These are phyloP conservation scores for Spirogloea muscicola DNA, from an alignment of 139 green algal genomes.

Conservation along the genomic window DNA sequence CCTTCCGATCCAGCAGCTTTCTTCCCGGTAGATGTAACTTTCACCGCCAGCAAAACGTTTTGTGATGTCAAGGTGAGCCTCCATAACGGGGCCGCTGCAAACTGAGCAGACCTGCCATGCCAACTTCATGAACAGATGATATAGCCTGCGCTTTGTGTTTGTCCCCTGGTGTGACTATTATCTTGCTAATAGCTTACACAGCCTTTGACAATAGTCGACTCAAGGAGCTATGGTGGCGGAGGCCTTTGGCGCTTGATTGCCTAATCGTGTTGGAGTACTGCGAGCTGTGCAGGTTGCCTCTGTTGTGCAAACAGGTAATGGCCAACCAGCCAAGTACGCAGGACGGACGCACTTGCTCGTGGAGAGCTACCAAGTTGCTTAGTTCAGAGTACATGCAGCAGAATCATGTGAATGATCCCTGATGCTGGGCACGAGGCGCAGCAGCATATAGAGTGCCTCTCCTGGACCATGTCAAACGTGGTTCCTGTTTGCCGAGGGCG, in stretches of 20 bases:
- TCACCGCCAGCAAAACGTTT: conserved; percentile 68
- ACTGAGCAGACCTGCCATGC: neutral
- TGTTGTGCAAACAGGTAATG: neutral
- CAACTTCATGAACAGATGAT: neutral
- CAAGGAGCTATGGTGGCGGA: neutral
- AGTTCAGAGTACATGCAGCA: too few relatives aligned
- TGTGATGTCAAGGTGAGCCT: conserved; percentile 68
- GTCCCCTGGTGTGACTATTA: neutral
- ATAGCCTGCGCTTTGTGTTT: neutral
- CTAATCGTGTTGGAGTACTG: neutral
- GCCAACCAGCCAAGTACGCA: neutral
- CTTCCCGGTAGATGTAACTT: conserved; percentile 89
- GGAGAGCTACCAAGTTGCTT: conserved; percentile 6
- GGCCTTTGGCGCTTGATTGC: neutral
- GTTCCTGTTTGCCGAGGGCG: too few relatives aligned
- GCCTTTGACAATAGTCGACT: neutral
- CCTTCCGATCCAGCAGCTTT: conserved; percentile 70
- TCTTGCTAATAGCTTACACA: neutral
- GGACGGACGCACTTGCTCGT: neutral
- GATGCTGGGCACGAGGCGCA: too few relatives aligned
- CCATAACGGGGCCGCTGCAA: neutral
- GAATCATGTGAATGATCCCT: too few relatives aligned
- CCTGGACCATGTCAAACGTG: too few relatives aligned
- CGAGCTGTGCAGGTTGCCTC: neutral
- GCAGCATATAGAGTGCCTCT: too few relatives aligned